Evolutionary conservation across 2,329 filamentous ascomycete genomes (phyloP).

Genomic region (Neonectria faginata): DNA sequence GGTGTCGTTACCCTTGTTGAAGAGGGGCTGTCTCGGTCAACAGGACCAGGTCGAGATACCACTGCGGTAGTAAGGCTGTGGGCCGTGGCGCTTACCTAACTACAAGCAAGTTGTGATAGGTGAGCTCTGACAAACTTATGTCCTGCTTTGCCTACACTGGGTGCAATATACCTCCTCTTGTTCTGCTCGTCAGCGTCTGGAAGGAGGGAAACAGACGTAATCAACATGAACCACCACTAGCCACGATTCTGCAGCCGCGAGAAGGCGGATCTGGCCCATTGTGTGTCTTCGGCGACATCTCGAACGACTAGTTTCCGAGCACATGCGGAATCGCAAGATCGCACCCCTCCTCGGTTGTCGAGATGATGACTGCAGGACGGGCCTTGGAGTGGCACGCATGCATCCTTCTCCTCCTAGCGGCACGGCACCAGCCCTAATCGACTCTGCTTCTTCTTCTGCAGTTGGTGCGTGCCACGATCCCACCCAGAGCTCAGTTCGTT

Average conservation of each 20-base stretch:
- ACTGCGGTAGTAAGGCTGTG: slow-evolving; percentile 1
- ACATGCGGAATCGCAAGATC: slow-evolving; percentile 26
- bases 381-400: slow-evolving; percentile 25
- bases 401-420: slow-evolving; percentile 9
- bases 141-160: slow-evolving; percentile 14
- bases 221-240: slow-evolving; percentile 9
- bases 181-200: slow-evolving; percentile 5
- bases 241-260: slow-evolving; percentile 3
- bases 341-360: slow-evolving; percentile 16
- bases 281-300: slow-evolving; percentile 18
- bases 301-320: slow-evolving; percentile 7
- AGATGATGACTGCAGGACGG: slow-evolving; percentile 28
- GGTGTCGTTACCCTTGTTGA: slow-evolving; percentile 1
- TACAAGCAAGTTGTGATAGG: slow-evolving; percentile 7
- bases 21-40: background rate
- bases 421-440: slow-evolving; percentile 21
- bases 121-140: slow-evolving; percentile 10
- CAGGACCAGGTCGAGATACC: background rate
- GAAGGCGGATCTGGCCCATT: background rate
- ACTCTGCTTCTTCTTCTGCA: background rate
- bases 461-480: slow-evolving; percentile 7
- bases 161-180: slow-evolving; percentile 5
- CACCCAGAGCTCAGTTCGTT: slow-evolving; percentile 6
- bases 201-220: slow-evolving; percentile 4
- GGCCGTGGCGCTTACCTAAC: slow-evolving; percentile 8